Base-by-base conservation (phyloP, 352 stramenopile species). In the Pythium vanterpoolii region DNA sequence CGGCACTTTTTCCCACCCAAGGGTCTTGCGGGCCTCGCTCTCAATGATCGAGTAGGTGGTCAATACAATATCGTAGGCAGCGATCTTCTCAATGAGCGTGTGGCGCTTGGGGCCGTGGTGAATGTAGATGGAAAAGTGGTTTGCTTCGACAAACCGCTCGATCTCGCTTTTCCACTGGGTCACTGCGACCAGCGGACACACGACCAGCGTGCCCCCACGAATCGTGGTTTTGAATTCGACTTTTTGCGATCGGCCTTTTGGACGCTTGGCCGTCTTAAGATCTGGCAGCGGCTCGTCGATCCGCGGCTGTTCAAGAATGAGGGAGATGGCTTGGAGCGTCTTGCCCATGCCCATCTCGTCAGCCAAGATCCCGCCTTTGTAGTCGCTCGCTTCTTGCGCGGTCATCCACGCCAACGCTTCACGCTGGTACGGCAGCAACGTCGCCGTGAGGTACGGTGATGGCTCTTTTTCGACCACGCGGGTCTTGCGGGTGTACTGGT, bases 331-430 rank as follows among this genome's bases (percentile, higher is more conserved):
- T 78, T 99, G 96, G 42, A 99, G 83, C 0, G 96, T 99, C 67
- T 99, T 99, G 10, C 97, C 90, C 89, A 97, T 97, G 16, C 92
- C 96, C 97, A 99, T 99, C 77, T 99, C 96, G 60, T 99, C 97
- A 0, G 96, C 97, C 6, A 99, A 66, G 45, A 99, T 98, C 3
- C 97, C 97, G 26, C 97, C 97, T 48, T 85, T 77, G 56, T 98
- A 90, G 4, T 72, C 68, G 40, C 83, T 84, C 28, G 87, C 55
- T 70, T 99, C 97, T 76, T 99, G 96, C 2, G 60, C 69, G 19
- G 76, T 83, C 86, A 93, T 93, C 98, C 98, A 99, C 40, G 80
- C 95, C 13, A 98, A 78, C 1, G 96, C 97, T 79, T 99, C 97
- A 31, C 95, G 76, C 73, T 99, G 97, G 72, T 99, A 99, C n/a